Evolutionary conservation across 352 stramenopile genomes (phyloP), one percentile per base, ranked within the genome.

Genomic region (Phytophthora chlamydospora): DNA sequence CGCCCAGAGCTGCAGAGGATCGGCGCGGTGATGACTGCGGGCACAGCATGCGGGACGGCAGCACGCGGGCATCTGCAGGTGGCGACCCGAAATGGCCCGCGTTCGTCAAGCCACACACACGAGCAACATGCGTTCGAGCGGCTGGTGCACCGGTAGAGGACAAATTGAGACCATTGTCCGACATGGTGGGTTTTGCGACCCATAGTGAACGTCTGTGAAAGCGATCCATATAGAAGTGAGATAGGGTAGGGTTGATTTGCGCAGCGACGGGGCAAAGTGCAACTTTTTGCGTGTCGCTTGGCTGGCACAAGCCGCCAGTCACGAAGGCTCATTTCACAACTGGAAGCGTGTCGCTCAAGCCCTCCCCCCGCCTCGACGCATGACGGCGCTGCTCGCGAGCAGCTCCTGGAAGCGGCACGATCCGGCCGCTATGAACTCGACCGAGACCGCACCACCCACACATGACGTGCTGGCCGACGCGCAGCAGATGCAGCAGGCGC

Each of bases 321-420:
- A 36, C 21, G 12, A 5, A 45, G 33, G 50, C 29, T 68, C 63
- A 72, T 63, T 72, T 68, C 47, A 53, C 50, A 58, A 61, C 58
- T 68, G 35, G 43, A 60, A 36, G 14, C 38, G 24, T 39, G 8
- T 31, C 57, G 19, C 21, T 17, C 50, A 45, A 14, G 16, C 35
- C 40, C 41, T 4, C 39, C 21, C 14, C 3, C 24, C 3, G 0
- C 9, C 31, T 10, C 2, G 2, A 10, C 14, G 16, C 14, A 66
- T 66, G 55, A 70, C 55, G 13, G 62, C 62, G 34, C 38, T 66
- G 47, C 55, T 58, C 21, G 40, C 61, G 7, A 66, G 66, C n/a
- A 62, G 21, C 48, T 43, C 46, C 21, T 65, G 60, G 60, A 68
- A 63, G 24, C 56, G 60, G 42, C 58, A 58, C 32, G 47, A 62